A percentile compares a stretch with the other conserved stretches of the same genome.
Conservation (phyloP, 2,329 filamentous ascomycete genomes). For the Curvularia verruculosa region DNA sequence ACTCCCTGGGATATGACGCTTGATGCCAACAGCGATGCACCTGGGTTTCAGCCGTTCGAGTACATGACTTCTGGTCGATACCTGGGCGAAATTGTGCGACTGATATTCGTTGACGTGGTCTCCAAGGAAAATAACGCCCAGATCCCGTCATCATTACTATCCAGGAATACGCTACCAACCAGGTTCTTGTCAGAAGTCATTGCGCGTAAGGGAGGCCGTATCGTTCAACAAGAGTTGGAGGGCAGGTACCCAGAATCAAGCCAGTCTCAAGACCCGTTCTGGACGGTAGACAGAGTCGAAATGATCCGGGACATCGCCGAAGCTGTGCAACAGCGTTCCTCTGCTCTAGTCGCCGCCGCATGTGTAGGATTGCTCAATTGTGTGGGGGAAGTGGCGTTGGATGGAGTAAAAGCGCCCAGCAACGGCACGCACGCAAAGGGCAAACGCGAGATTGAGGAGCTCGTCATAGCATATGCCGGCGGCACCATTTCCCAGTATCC, state of each 20-base stretch:
- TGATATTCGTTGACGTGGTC: constrained; percentile 73
- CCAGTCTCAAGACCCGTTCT: constrained; percentile 51
- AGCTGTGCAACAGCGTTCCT: constrained; percentile 73
- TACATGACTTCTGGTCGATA: constrained; percentile 85
- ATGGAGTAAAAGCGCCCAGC: constrained; percentile 22
- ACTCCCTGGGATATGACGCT: constrained; percentile 73
- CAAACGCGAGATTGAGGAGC: constrained; percentile 56
- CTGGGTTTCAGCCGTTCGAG: constrained; percentile 81
- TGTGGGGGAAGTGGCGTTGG: constrained; percentile 67
- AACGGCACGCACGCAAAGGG: constrained; percentile 24
- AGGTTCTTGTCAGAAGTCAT: constrained; percentile 74
- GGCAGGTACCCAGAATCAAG: constrained; percentile 61
- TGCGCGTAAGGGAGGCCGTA: constrained; percentile 49
- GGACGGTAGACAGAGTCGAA: constrained; percentile 66
- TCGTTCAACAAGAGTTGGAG: constrained; percentile 48
- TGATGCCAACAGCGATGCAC: constrained; percentile 69
- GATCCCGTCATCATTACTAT: constrained; percentile 62
- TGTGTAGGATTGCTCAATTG: constrained; percentile 72
- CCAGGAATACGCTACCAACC: constrained; percentile 70
- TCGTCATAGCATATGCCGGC: constrained; percentile 80
- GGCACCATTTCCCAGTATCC: constrained; percentile 82
- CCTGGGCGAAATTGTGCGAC: constrained; percentile 74
- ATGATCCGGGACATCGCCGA: constrained; percentile 71
- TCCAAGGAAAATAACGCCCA: constrained; percentile 36
- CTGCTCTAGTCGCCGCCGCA: constrained; percentile 74